Percentiles rank a stretch among this genome's conserved stretches.
Evolutionary conservation across 2,329 filamentous ascomycete genomes (phyloP).

Genomic region (Tolypocladium ophioglossoides): DNA sequence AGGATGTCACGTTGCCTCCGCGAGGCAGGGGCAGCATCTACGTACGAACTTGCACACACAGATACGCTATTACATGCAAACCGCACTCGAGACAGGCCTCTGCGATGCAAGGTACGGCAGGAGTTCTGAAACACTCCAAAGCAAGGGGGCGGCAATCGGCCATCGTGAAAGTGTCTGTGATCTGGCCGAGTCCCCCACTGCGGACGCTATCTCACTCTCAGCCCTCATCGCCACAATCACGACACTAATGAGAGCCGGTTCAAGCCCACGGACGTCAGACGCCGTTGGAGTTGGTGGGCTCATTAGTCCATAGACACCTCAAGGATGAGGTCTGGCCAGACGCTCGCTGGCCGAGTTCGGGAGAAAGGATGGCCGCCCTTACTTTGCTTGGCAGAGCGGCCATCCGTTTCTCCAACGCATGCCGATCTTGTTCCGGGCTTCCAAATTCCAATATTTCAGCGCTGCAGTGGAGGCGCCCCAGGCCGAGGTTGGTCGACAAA

Average conservation of each 20-base stretch:
- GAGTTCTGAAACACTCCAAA: slow-evolving; percentile 1
- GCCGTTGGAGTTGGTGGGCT: background rate
- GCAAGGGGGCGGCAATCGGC: slow-evolving; percentile 1
- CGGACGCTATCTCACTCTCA: background rate
- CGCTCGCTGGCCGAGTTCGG: background rate
- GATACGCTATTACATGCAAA: background rate
- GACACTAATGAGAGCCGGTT: background rate
- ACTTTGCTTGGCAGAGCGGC: background rate
- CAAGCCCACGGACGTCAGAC: background rate
- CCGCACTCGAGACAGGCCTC: slow-evolving; percentile 1
- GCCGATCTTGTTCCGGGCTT: background rate
- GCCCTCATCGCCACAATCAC: background rate
- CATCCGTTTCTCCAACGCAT: background rate
- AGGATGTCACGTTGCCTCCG: too few species aligned
- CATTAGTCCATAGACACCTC: background rate
- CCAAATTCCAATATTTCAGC: background rate
- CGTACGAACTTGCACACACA: background rate
- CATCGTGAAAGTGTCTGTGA: slow-evolving; percentile 1
- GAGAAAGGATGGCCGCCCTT: background rate
- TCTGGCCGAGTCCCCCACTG: background rate
- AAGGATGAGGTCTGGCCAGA: background rate
- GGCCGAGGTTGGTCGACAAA: background rate
- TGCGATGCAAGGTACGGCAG: slow-evolving; percentile 2
- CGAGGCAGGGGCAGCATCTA: too few species aligned
- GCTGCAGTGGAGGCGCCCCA: background rate